Evolutionary conservation across 2,329 filamentous ascomycete species (phyloP).

Genomic region (Ilyonectria destructans): DNA sequence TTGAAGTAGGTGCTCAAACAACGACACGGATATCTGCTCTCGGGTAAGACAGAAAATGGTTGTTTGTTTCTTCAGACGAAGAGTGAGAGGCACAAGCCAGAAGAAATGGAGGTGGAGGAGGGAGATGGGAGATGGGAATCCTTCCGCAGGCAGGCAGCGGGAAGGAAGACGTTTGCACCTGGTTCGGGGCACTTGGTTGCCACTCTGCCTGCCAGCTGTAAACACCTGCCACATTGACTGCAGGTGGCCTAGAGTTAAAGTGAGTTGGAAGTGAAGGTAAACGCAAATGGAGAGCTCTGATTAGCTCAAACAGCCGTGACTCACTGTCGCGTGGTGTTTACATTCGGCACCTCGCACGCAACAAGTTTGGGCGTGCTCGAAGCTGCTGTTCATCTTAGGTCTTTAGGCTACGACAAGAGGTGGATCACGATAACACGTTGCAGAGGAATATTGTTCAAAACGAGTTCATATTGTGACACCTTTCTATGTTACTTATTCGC

Average conservation of each 20-base stretch:
- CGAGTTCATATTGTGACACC: constrained; percentile 30
- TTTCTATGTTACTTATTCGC: constrained; percentile 8
- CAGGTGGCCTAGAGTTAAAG: background rate
- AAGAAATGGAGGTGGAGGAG: background rate
- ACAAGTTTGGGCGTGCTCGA: no score
- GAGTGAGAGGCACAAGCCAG: background rate
- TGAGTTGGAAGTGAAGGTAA: background rate
- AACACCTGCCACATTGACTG: constrained; percentile 14
- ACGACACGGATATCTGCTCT: no score
- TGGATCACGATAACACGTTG: background rate
- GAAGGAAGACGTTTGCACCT: background rate
- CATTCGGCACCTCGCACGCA: background rate
- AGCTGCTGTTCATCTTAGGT: background rate
- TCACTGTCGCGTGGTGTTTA: background rate
- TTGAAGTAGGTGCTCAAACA: no score
- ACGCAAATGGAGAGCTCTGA: background rate
- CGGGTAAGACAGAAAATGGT: no score
- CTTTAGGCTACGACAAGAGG: background rate
- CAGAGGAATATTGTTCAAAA: background rate
- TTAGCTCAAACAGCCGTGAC: background rate
- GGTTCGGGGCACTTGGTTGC: constrained; percentile 14
- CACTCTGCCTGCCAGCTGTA: constrained; percentile 26
- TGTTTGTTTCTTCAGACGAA: no score
- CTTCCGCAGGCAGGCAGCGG: background rate
- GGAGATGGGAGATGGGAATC: background rate